Evolutionary conservation across 768 basidiomycete genomes (phyloP), one percentile per base, ranked within the genome.

Genomic region (Termitomyces sp.): DNA sequence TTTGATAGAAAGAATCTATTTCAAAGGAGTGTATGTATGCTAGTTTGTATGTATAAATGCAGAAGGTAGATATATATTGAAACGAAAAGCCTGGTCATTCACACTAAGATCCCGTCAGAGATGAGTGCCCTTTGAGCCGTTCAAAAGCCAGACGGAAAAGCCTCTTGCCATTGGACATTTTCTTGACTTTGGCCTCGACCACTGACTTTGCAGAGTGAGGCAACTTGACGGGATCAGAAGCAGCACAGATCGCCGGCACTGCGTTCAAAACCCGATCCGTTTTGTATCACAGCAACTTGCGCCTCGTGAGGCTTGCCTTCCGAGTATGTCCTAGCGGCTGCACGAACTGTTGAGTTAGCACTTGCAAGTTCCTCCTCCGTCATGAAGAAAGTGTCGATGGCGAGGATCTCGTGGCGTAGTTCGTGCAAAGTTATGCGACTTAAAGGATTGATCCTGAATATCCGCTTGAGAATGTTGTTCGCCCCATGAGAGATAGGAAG

Each of bases 401-500:
- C 69, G 20, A 81, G 63, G 64, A 95, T 77, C 55, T 80, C 80
- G 52, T 70, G 62, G 30, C 87, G 81, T 5, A 95, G 76, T 5
- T 85, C 80, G 6, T 76, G 70, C 44, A 95, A 74, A n/a, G 82
- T 75, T 54, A 88, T 84, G 33, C 92, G 86, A 28, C 70, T 65
- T 2, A 72, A 59, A 4, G 90, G 86, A 67, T 90, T 83, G 54
- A 86, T 71, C n/a, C 77, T 71, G 74, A 95, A 93, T 60, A 92
- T 83, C 57, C 79, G 78, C 67, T 86, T 86, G 66, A 95, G 77
- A 65, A 94, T 80, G 0, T 68, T 66, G 71, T 90, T 87, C 64
- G 84, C 81, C 13, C 78, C 81, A 44, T 72, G 63, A 10, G 91
- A 92, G 66, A 95, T 89, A 32, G 91, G 91, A 20, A 94, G 79